Evolutionary conservation across 2,329 filamentous ascomycete species (phyloP).

Genomic region (Colletotrichum australisinense): DNA sequence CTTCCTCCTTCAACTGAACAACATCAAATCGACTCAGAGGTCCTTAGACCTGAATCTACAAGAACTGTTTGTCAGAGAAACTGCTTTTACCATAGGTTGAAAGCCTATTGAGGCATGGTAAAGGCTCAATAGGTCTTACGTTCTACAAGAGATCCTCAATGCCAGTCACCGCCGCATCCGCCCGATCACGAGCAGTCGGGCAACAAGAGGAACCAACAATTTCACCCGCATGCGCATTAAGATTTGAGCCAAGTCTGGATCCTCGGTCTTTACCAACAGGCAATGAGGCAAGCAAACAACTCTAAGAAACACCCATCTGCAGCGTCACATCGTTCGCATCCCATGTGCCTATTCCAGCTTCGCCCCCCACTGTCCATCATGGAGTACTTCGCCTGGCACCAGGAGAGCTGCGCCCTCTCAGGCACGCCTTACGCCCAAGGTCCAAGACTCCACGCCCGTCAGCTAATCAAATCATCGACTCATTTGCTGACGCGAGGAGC

Average conservation of each 20-base stretch:
- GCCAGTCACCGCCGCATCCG: not conserved
- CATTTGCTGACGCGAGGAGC: not conserved
- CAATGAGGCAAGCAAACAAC: not conserved
- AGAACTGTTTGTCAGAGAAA: no score
- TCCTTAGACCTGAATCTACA: no score
- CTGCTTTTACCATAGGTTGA: accelerated
- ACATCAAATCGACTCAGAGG: not conserved
- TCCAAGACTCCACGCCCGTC: no score
- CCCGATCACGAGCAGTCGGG: not conserved
- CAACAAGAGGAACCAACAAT: not conserved
- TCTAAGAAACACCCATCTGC: not conserved
- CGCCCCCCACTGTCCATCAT: not conserved
- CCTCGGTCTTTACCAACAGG: not conserved
- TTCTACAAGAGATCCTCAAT: not conserved
- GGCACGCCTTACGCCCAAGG: slow-evolving; percentile 14
- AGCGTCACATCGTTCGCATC: slow-evolving; percentile 4
- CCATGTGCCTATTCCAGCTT: not conserved
- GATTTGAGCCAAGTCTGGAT: slow-evolving; percentile 8
- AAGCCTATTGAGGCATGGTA: no score
- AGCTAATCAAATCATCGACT: not conserved
- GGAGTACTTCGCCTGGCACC: not conserved
- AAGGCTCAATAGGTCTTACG: not conserved
- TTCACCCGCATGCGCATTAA: not conserved
- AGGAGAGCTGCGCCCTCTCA: not conserved
- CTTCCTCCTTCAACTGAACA: no score